These are phyloP conservation scores for Alternaria infectoria DNA, from an alignment of 2,329 filamentous ascomycete species.

Conservation along the genomic window DNA sequence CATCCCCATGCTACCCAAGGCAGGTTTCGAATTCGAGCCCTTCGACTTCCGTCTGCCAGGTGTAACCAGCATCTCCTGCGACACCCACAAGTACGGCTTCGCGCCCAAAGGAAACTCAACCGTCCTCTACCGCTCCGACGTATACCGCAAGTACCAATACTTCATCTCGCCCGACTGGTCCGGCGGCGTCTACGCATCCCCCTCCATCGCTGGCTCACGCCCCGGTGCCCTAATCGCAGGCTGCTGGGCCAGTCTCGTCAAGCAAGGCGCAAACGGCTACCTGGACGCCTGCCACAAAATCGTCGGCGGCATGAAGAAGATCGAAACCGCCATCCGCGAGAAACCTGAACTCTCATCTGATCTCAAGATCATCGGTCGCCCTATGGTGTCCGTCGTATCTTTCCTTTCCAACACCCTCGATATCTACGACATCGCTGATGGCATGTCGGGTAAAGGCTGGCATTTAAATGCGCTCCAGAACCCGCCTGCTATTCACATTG, in stretches of 20 bases:
- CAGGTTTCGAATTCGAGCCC: conserved; percentile 85
- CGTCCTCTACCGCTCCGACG: conserved; percentile 82
- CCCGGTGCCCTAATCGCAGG: conserved; percentile 94
- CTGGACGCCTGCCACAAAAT: conserved; percentile 86
- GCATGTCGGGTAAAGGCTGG: conserved; percentile 84
- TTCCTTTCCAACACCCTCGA: conserved; percentile 85
- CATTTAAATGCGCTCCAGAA: conserved; percentile 93
- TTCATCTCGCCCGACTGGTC: conserved; percentile 95
- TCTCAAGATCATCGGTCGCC: conserved; percentile 80
- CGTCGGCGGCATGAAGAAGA: conserved; percentile 83
- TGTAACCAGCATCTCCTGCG: conserved; percentile 93
- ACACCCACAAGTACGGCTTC: conserved; percentile 99
- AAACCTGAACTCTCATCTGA: conserved; percentile 73
- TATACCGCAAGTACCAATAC: conserved; percentile 88
- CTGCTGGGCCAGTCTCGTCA: conserved; percentile 93
- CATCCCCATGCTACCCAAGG: conserved; percentile 86
- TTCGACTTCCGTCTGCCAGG: conserved; percentile 96
- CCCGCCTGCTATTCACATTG: conserved; percentile 90
- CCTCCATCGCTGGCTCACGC: conserved; percentile 87
- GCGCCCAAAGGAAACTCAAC: conserved; percentile 97
- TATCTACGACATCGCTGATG: conserved; percentile 93
- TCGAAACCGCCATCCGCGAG: conserved; percentile 73
- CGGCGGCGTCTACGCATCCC: conserved; percentile 93
- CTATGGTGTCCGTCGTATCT: conserved; percentile 87
- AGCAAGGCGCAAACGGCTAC: conserved; percentile 85